These are phyloP conservation scores for Avena eriantha DNA, from an alignment of 176 grass and related monocot genomes.

Conservation along the genomic window DNA sequence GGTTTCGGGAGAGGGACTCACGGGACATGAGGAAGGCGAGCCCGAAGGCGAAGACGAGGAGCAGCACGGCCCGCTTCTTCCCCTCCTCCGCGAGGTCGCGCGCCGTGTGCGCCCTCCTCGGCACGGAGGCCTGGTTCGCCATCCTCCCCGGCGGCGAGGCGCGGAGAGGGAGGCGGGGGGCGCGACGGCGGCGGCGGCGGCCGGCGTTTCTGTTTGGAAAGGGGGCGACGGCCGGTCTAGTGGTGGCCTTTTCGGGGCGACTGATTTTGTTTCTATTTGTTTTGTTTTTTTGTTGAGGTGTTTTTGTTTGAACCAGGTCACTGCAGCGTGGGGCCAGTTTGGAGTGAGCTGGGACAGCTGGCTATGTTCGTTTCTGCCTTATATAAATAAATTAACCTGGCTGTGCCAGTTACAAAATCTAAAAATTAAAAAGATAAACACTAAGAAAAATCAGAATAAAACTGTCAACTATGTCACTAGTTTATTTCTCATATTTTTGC, in stretches of 20 bases:
- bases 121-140: not conserved
- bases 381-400: not conserved
- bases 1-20: conserved; percentile 37
- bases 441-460: not conserved
- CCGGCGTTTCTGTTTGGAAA: conserved; percentile 18
- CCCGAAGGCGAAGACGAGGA: conserved; percentile 60
- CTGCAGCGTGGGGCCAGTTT: not conserved
- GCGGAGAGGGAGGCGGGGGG: not conserved
- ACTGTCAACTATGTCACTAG: not conserved
- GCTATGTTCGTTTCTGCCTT: not conserved
- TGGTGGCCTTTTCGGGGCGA: not conserved
- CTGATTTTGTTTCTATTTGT: not conserved
- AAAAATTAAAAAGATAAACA: not conserved
- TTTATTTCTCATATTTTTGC: not conserved
- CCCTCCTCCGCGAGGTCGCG: conserved; percentile 64
- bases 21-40: conserved; percentile 66
- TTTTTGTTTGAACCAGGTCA: conserved; percentile 3
- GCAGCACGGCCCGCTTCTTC: conserved; percentile 64
- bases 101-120: conserved; percentile 40
- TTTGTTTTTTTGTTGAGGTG: not conserved
- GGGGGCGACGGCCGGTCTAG: conserved; percentile 28
- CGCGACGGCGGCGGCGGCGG: not conserved
- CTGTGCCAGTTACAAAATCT: not conserved
- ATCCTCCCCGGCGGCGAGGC: conserved; percentile 23
- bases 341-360: not conserved